Evolutionary conservation across 129 eudicot genomes (phyloP), one percentile per base, ranked within the genome.

Genomic region (Oenanthe sinensis): DNA sequence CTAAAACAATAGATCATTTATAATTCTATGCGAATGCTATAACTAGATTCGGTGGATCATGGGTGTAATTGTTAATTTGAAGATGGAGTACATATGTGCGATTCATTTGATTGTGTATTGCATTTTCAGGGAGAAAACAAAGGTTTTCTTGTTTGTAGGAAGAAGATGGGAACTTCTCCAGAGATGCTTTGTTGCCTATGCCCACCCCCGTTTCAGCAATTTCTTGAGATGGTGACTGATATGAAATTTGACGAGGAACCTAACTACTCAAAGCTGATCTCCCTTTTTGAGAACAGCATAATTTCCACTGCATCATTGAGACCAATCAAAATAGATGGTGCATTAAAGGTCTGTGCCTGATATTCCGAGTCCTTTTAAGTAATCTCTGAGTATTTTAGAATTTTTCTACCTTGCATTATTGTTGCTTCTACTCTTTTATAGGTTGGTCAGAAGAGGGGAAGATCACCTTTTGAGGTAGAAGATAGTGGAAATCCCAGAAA

Each of bases 161-260:
- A 92, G 85, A 92, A 92, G 85, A 92, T 92, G 97, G 91, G 89
- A 60, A 92, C 97, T 49, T 85, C 97, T 47, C 89, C 96, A 0
- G 96, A 90, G 55, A 76, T 76, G 28, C 93, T 92, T 60, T 92
- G 97, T 83, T 88, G 87, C 77, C 82, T 90, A 81, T 92, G 97
- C 69, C 96, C 97, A 5, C 86, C 89, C 44, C 93, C 97, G 11
- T 90, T 90, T 68, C 88, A 76, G 75, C 81, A 71, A 67, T 92
- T 92, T 55, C 91, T 92, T 68, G 97, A 92, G 75, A 78, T 74
- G 79, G 97, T 90, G 44, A 87, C 93, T 33, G 85, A 92, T 77
- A 82, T 92, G 91, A 90, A 92, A 81, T 92, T 92, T 58, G 96
- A 92, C 30, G 97, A 92, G 86, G 97, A 87, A 81, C 97, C 97